Base-by-base conservation (phyloP, 108 stramenopile genomes). In the Nannochloropsis gaditana region DNA sequence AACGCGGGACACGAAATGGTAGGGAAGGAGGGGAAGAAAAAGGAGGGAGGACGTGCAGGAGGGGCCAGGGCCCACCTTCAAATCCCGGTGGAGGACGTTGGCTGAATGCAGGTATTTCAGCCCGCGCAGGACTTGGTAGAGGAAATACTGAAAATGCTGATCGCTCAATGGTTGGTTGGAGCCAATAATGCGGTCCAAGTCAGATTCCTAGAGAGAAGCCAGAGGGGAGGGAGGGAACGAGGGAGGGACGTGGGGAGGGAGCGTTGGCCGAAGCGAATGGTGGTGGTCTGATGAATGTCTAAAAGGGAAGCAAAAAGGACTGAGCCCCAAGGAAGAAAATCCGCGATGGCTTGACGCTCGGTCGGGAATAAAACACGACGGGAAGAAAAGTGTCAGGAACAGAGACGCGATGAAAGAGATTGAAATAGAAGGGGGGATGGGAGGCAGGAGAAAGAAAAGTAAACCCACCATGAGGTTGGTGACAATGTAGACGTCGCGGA, bases 401-500 rank as follows among this genome's bases (percentile, higher is more conserved):
- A 31, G 31, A 1, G 31, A 31, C 31, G 31, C 31, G 31, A 31
- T 31, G 31, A 31, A 31, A 31, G 31, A 31, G 31, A 31, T 31
- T 31, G 31, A 31, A 31, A 31, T 31, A 31, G 1, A 31, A 31
- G 31, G 31, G 31, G 31, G 31, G 31, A 31, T 1, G 31, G 31
- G 31, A 31, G 31, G 31, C 31, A 31, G 31, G 31, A 31, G 31
- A 31, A 31, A 31, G 31, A 31, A 31, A 31, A 31, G 31, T 31
- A 31, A 31, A 50, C 47, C 15, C 47, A 50, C 47, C 89, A 92
- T 91, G 79, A 93, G 90, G 84, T 92, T 92, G 21, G 92, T 93
- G 44, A 93, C 92, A 84, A 93, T 92, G 86, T 93, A 93, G 21
- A 93, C 90, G 84, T 93, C 92, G 45, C 92, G 88, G 89, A 97